Base-by-base conservation (phyloP, 2,329 filamentous ascomycete species). In the Penicillium fuscoglaucum region DNA sequence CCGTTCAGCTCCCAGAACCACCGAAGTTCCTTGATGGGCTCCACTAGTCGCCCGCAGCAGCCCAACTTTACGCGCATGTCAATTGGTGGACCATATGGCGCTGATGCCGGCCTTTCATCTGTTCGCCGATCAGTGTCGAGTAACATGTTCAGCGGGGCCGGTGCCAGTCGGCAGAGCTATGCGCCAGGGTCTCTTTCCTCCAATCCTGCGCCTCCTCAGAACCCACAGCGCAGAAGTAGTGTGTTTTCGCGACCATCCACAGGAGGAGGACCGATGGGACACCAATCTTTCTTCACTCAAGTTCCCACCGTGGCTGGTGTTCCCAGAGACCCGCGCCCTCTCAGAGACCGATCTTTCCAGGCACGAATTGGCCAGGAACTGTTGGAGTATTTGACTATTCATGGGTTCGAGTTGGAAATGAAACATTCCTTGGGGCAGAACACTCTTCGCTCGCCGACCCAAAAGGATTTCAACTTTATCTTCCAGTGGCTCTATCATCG, bases 381-480 rank as follows among this genome's bases (percentile, higher is more conserved):
- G 55, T 79, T 96, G 65, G 95, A 99, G 66, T 99, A 96, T 72
- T 83, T 99, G 71, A 88, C 91, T 0, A 88, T 93, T 57, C 89
- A 97, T 74, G 96, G 97, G 72, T 99, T 98, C 70, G 95, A 99
- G 76, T 87, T 97, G 83, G 93, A 98, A 67, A 96, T 96, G 88
- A 97, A 96, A 77, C 90, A 98, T 74, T 89, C 87, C 1, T 81
- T 99, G n/a, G 90, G 91, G 0, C 89, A 90, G 63, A 97, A 97
- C 68, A 90, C 91, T 7, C 87, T 96, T 72, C 93, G 91, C 69
- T 96, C 91, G 44, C 96, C 95, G 0, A 99, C 93, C 0, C 93
- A 98, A 68, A 99, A 99, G 72, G 95, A 99, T 74, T 99, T 99
- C 79, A 95, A 96, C 70, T 89, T 86, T 76, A 96, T 99, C 83